Percentiles rank a stretch among this genome's conserved stretches.
Evolutionary conservation across 176 grass and related monocot species (phyloP).

Genomic region (Rhynchospora pubera): DNA sequence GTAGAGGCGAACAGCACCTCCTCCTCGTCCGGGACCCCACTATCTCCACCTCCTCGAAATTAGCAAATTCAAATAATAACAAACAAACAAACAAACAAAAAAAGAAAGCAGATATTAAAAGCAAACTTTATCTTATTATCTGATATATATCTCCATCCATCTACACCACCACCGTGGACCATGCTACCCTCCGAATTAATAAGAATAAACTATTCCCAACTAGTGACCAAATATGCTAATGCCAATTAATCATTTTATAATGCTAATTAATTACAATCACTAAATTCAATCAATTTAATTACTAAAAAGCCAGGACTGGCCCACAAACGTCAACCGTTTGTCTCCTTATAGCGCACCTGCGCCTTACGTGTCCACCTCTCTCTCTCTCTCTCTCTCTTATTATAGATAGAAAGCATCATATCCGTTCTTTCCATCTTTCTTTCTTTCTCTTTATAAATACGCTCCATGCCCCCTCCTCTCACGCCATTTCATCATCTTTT

Average conservation of each 20-base stretch:
- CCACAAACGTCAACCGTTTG: constrained; percentile 8
- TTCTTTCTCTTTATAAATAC: neutral
- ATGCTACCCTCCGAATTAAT: neutral
- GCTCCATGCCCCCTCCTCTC: neutral
- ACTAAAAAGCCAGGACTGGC: neutral
- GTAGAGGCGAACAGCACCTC: constrained; percentile 8
- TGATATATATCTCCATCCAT: neutral
- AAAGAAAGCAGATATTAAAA: constrained; percentile 13
- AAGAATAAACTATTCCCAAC: constrained; percentile 1
- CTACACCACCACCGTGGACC: neutral
- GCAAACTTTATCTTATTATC: constrained; percentile 18
- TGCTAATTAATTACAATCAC: neutral
- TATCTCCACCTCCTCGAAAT: neutral
- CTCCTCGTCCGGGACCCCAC: constrained; percentile 14
- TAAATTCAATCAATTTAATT: neutral
- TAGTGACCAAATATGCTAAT: neutral
- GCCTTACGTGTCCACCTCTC: neutral
- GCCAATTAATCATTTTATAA: no score
- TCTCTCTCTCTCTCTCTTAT: neutral
- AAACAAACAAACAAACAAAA: constrained; percentile 2
- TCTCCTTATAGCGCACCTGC: constrained; percentile 17
- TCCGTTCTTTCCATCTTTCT: neutral
- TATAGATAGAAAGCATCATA: neutral
- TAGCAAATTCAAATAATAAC: constrained; percentile 1
- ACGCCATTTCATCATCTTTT: neutral